Percentiles rank a stretch among this genome's conserved stretches.
These are phyloP conservation scores for Lathyrus aphaca DNA, from an alignment of 306 rosid genomes.

Conservation along the genomic window DNA sequence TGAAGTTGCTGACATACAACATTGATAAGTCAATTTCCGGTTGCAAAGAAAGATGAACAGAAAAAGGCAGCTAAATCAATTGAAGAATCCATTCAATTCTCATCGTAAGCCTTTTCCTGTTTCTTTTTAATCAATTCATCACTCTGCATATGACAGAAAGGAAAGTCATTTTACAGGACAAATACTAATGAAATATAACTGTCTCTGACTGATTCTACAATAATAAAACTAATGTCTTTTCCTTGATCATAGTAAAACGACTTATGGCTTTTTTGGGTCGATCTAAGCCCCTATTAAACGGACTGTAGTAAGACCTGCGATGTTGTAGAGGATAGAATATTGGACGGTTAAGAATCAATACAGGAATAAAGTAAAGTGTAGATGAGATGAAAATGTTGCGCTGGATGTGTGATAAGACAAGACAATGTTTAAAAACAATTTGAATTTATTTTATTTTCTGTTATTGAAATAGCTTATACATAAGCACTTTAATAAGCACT, in stretches of 20 bases:
- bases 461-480: background rate
- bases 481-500: background rate
- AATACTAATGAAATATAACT: background rate
- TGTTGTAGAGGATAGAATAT: too few relatives aligned
- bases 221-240: background rate
- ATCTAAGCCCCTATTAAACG: too few relatives aligned
- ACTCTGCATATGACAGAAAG: conserved; percentile 5
- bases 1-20: conserved; percentile 41
- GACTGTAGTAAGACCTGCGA: too few relatives aligned
- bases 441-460: background rate
- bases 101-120: conserved; percentile 53
- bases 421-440: background rate
- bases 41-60: conserved; percentile 44
- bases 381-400: too few relatives aligned
- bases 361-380: too few relatives aligned
- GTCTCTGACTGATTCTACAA: background rate
- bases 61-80: conserved; percentile 55
- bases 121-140: conserved; percentile 5
- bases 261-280: too few relatives aligned
- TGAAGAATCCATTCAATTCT: conserved; percentile 57
- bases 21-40: conserved; percentile 30
- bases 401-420: background rate
- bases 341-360: too few relatives aligned
- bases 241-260: background rate
- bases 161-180: background rate